Base-by-base conservation (phyloP, 768 basidiomycete genomes). In the Boletus tylopilopsis region DNA sequence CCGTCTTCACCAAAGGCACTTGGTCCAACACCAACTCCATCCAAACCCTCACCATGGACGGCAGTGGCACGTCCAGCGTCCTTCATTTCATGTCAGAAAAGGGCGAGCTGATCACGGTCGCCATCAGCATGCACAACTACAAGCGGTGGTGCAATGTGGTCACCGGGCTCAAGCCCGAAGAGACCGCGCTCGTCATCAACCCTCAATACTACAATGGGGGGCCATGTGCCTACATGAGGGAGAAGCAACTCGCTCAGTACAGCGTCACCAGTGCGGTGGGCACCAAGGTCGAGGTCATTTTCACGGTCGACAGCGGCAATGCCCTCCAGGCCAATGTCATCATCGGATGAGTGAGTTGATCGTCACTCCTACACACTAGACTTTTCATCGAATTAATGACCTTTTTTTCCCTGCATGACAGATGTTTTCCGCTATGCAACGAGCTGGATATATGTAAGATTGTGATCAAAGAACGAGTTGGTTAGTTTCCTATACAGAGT, bases 41-140 rank as follows among this genome's bases (percentile, higher is more conserved):
- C 13, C 49, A 45, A 42, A 60, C 58, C 18, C 67, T 76, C 52
- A 64, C 33, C 42, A 72, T 72, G 64, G 60, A 56, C 29, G 67
- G 64, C 6, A 75, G 73, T 49, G 73, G 71, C 35, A 74, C 71
- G 0, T 73, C 71, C 13, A 71, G 74, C 10, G 59, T 61, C 6
- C 43, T 76, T 16, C 70, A 69, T 47, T 64, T 74, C 57, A 25
- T 33, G 25, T 53, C 58, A 7, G 60, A 62, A 39, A 57, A 42
- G 8, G 66, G 60, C 47, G 71, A 73, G 44, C 48, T 39, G 11
- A 66, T 71, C 63, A 42, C 71, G 23, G 53, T 70, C 51, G 62
- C 62, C 13, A 33, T 74, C 21, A 74, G 76, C 1, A 62, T 74
- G 22, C 67, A 75, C 63, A 69, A 70, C 61, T 64, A 68, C 60